Conservation (phyloP, 345 rosid species). For the Leavenworthia alabamica region DNA sequence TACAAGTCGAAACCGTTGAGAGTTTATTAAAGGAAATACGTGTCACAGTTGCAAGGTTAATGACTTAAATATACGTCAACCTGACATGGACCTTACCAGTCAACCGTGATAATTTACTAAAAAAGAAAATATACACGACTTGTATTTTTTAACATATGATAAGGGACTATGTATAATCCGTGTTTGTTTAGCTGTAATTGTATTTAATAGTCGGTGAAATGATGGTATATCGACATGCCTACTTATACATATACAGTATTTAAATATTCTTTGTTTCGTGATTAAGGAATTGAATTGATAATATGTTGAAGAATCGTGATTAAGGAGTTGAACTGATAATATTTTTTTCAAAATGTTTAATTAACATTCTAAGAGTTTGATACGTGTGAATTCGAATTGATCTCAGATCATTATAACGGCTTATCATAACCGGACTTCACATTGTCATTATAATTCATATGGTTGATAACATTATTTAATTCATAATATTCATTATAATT, state of each 20-base stretch:
- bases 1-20: neutral
- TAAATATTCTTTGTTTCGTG: neutral
- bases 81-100: neutral
- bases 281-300: slow-evolving; percentile 3
- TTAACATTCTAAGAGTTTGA: neutral
- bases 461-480: neutral
- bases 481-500: neutral
- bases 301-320: neutral
- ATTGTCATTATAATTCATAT: neutral
- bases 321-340: neutral
- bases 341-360: neutral
- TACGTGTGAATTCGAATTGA: neutral
- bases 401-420: neutral
- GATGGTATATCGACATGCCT: slow-evolving; percentile 17
- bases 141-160: neutral
- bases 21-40: neutral
- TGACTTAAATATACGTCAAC: neutral
- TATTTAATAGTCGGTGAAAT: slow-evolving; percentile 7
- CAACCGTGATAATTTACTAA: neutral
- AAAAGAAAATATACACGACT: neutral
- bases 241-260: neutral
- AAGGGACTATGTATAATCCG: neutral
- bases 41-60: neutral
- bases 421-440: neutral
- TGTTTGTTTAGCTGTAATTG: neutral